Evolutionary conservation across 2,329 filamentous ascomycete species (phyloP), one percentile per base, ranked within the genome.

Genomic region (Phyllosticta paracitricarpa): DNA sequence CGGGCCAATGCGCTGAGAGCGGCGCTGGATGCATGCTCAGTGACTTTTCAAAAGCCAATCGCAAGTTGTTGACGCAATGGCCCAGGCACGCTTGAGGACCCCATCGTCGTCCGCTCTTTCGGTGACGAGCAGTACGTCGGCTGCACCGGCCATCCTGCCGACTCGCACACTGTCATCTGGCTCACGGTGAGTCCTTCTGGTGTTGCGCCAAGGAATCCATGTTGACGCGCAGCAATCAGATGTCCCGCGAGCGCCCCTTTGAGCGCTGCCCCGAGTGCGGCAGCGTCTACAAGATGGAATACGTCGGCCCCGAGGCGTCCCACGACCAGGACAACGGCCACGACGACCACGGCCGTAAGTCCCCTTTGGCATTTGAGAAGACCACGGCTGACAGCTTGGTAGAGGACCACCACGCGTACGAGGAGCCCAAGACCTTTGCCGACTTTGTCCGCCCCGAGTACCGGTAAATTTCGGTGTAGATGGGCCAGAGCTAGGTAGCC

Each of bases 251-350:
- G 63, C 91, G 94, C 75, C 94, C 94, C 62, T 78, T 96, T 69
- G 90, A 95, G 82, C 91, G 94, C 77, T 99, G 94, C 86, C 86
- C 86, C 73, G 94, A 99, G 83, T 99, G 94, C 80, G 94, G 94
- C 69, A 90, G 86, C 76, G 90, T 94, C 68, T 92, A 96, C 83
- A 95, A 96, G 87, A 94, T 97, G 89, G 88, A 97, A 75, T 99
- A 96, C 78, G 80, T 96, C 67, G 94, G 94, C 64, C 86, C 91
- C 58, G 89, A 94, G 67, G 87, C 92, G 75, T 84, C 89, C 75
- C 68, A 85, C 72, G 72, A 72, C 63, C 80, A 84, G 70, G 84
- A 84, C 73, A 82, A 85, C 63, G 66, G 69, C 66, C 64, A 65
- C 64, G 33, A 9, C 5, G 33, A 40, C 40, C 40, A 48, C 40